These are phyloP conservation scores for Fomitiporia mediterranea DNA, from an alignment of 1,284 basidiomycete species.

Conservation along the genomic window DNA sequence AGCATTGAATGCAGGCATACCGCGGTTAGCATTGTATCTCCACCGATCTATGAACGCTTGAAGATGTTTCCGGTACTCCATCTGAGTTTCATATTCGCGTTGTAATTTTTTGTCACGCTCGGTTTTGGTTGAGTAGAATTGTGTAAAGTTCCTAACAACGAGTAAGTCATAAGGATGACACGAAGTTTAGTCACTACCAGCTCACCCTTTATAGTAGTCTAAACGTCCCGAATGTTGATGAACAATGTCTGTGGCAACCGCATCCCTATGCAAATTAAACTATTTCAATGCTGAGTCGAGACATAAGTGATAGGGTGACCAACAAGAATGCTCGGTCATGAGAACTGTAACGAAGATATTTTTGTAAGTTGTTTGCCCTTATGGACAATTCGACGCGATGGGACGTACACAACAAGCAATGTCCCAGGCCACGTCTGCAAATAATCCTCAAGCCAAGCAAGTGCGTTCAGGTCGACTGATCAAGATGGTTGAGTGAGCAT, in stretches of 20 bases:
- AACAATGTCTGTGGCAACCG: slow-evolving; percentile 93
- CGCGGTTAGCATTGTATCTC: slow-evolving; percentile 92
- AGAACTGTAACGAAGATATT: slow-evolving; percentile 47
- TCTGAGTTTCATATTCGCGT: slow-evolving; percentile 94
- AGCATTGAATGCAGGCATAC: slow-evolving; percentile 31
- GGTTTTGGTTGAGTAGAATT: slow-evolving; percentile 98
- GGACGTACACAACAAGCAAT: slow-evolving; percentile 83
- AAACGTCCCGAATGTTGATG: slow-evolving; percentile 94
- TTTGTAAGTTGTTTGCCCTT: slow-evolving; percentile 12
- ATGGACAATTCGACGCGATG: neutral
- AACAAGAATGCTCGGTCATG: slow-evolving; percentile 97
- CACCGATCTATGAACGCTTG: slow-evolving; percentile 98
- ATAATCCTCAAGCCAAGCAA: slow-evolving; percentile 92
- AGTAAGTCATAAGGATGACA: too few species aligned
- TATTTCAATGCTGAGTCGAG: slow-evolving; percentile 7
- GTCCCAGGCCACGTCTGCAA: slow-evolving; percentile 96
- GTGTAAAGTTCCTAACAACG: slow-evolving; percentile 85
- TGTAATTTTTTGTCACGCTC: slow-evolving; percentile 89
- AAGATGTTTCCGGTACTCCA: slow-evolving; percentile 91
- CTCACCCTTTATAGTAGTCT: slow-evolving; percentile 88
- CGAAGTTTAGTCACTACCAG: neutral
- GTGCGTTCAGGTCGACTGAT: slow-evolving; percentile 73
- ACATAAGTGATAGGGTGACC: slow-evolving; percentile 25
- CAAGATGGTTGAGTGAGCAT: too few species aligned
- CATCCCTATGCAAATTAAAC: slow-evolving; percentile 54